These are phyloP conservation scores for Ceratobasidium sp. DNA, from an alignment of 1,284 basidiomycete species.

Conservation along the genomic window DNA sequence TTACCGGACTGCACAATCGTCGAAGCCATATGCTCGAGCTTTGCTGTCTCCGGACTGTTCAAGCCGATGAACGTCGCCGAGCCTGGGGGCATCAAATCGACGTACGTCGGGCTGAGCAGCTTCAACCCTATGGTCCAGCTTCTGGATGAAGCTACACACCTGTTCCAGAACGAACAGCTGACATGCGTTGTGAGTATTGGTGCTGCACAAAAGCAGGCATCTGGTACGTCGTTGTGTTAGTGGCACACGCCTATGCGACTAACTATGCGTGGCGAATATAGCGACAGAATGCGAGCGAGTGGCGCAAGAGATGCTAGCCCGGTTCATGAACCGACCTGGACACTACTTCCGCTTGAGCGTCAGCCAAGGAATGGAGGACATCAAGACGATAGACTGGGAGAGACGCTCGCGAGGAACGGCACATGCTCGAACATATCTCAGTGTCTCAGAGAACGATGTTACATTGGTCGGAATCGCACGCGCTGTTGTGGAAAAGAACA, in stretches of 20 bases:
- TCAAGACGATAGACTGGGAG: not conserved
- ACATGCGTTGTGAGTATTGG: not conserved
- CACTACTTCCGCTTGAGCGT: slow-evolving; percentile 19
- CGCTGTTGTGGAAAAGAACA: too few relatives aligned
- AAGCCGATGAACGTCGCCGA: slow-evolving; percentile 2
- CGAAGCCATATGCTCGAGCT: slow-evolving; percentile 11
- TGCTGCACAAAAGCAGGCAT: not conserved
- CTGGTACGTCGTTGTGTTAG: not conserved
- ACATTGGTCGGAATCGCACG: not conserved
- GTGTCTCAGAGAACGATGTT: not conserved
- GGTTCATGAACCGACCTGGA: not conserved
- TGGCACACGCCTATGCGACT: too few relatives aligned
- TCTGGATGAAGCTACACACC: not conserved
- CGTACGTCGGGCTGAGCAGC: not conserved
- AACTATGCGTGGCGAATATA: too few relatives aligned
- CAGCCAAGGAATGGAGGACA: slow-evolving; percentile 10
- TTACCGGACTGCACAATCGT: slow-evolving; percentile 10
- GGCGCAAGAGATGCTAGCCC: not conserved
- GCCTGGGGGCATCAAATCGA: not conserved
- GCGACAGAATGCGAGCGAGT: not conserved
- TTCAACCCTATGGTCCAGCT: not conserved
- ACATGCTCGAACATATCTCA: not conserved
- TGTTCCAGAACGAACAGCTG: not conserved
- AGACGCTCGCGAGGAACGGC: not conserved
- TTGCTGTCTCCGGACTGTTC: slow-evolving; percentile 13